A percentile compares a stretch with the other conserved stretches of the same genome.
Evolutionary conservation across 1,284 basidiomycete genomes (phyloP).

Genomic region (Microbotryomycetes sp.): DNA sequence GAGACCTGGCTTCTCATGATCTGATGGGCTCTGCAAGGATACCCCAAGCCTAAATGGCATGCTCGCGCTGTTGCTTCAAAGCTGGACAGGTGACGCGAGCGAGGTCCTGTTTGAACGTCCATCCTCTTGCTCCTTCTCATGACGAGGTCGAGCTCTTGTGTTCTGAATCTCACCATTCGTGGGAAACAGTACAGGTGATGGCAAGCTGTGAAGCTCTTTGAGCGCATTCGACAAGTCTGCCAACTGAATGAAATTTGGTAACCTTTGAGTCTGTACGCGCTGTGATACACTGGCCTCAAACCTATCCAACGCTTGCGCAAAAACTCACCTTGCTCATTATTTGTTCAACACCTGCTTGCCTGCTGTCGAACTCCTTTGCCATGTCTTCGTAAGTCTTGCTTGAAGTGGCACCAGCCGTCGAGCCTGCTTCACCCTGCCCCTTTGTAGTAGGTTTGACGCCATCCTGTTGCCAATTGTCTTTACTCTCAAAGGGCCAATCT

Average conservation of each 20-base stretch:
- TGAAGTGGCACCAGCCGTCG: background rate
- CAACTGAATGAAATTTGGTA: background rate
- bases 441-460: background rate
- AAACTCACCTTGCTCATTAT: conserved; percentile 6
- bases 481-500: background rate
- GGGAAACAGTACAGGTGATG: conserved; percentile 8
- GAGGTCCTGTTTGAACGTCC: too few relatives aligned
- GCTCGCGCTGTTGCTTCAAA: too few relatives aligned
- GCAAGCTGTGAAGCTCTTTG: conserved; percentile 5
- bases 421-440: background rate
- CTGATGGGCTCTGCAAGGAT: too few relatives aligned
- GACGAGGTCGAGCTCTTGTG: too few relatives aligned
- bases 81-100: too few relatives aligned
- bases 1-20: too few relatives aligned
- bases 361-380: background rate
- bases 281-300: too few relatives aligned
- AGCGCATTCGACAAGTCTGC: background rate
- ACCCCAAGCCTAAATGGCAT: too few relatives aligned
- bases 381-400: conserved; percentile 5
- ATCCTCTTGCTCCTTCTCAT: too few relatives aligned
- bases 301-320: too few relatives aligned
- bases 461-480: background rate
- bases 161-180: too few relatives aligned
- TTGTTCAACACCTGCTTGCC: conserved; percentile 4
- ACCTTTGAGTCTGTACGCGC: too few relatives aligned